Evolutionary conservation across 768 basidiomycete genomes (phyloP).

Genomic region (Hysterangium stoloniferum): DNA sequence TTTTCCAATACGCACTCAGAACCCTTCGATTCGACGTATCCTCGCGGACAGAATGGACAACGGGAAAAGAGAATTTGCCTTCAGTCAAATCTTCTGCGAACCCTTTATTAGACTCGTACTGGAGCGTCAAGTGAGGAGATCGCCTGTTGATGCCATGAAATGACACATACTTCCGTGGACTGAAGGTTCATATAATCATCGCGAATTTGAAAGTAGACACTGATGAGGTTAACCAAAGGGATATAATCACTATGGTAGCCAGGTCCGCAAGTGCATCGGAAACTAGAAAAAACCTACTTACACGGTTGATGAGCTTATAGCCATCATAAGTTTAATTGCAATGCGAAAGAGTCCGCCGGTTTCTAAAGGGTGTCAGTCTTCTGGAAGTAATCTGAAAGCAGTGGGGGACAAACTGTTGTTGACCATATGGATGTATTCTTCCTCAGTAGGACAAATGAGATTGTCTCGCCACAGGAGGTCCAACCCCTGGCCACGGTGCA

Average conservation of each 20-base stretch:
- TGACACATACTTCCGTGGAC: slow-evolving; percentile 2
- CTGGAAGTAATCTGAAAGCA: background rate
- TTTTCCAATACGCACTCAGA: slow-evolving; percentile 50
- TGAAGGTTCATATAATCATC: slow-evolving; percentile 38
- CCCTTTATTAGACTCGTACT: slow-evolving; percentile 82
- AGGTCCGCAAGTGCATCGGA: background rate
- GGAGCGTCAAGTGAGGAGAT: background rate
- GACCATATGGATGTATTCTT: slow-evolving; percentile 94
- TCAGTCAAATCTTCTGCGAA: slow-evolving; percentile 93
- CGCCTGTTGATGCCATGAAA: too few relatives aligned
- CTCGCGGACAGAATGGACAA: slow-evolving; percentile 82
- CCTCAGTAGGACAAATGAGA: slow-evolving; percentile 84
- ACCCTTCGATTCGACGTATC: slow-evolving; percentile 72
- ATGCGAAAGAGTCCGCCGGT: slow-evolving; percentile 91
- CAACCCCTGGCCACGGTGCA: slow-evolving; percentile 92
- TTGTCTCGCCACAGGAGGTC: slow-evolving; percentile 94
- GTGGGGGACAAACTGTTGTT: slow-evolving; percentile 65
- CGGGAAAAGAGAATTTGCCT: slow-evolving; percentile 96
- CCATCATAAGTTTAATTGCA: slow-evolving; percentile 96
- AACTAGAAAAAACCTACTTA: background rate
- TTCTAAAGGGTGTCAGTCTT: slow-evolving; percentile 40
- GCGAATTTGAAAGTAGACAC: slow-evolving; percentile 51
- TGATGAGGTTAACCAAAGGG: slow-evolving; percentile 48
- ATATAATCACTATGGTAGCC: slow-evolving; percentile 44
- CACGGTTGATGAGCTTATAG: slow-evolving; percentile 26